A percentile compares a stretch with the other conserved stretches of the same genome.
Conservation (phyloP, 352 stramenopile genomes). For the Phytophthora europaea region DNA sequence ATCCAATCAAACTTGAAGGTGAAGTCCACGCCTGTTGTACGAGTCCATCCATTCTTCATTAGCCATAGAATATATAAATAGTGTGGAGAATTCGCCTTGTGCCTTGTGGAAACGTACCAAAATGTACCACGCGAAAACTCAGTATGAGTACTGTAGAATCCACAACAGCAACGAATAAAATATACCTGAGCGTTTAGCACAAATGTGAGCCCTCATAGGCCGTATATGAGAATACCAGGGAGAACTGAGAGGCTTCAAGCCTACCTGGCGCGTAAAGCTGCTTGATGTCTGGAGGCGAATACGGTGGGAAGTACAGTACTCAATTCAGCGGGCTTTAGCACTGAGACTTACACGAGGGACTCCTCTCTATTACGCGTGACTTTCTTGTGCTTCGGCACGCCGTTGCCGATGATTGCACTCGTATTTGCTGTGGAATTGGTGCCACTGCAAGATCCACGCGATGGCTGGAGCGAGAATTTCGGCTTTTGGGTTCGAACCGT, state of each 20-base stretch:
- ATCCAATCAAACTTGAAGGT: constrained; percentile 15
- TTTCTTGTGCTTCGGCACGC: not conserved
- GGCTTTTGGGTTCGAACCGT: not conserved
- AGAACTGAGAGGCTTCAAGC: too few species aligned
- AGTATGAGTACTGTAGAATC: not conserved
- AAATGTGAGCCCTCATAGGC: not conserved
- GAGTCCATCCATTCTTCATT: not conserved
- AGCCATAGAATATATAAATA: not conserved
- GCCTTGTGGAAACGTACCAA: not conserved
- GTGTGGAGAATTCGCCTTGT: too few species aligned
- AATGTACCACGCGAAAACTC: not conserved
- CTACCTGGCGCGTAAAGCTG: not conserved
- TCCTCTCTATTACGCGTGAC: not conserved
- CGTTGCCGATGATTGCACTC: not conserved
- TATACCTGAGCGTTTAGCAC: not conserved
- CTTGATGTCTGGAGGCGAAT: constrained; percentile 3
- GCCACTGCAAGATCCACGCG: not conserved
- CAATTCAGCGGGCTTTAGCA: constrained; percentile 4
- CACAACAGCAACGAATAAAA: constrained; percentile 3
- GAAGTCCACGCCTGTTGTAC: constrained; percentile 15
- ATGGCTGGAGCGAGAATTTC: not conserved
- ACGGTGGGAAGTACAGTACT: constrained; percentile 2
- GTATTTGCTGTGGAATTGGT: not conserved
- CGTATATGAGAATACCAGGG: too few species aligned
- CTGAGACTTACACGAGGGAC: constrained; percentile 7